These are phyloP conservation scores for Silene latifolia DNA, from an alignment of 148 eudicot species.

Conservation along the genomic window DNA sequence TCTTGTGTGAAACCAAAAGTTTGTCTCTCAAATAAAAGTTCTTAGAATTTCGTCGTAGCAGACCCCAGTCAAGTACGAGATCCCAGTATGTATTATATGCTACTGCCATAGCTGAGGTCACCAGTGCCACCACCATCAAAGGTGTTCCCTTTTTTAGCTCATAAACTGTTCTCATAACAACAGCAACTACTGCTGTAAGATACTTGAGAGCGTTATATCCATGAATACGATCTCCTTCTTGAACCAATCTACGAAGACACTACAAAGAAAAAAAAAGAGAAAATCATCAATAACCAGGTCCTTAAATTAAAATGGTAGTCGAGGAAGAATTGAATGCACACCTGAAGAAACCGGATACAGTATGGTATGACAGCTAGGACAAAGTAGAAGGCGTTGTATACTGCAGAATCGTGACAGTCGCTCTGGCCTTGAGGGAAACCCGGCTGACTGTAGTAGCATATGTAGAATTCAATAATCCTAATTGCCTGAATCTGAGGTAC, in stretches of 20 bases:
- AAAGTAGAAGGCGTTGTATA: slow-evolving; percentile 61
- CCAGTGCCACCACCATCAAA: slow-evolving; percentile 54
- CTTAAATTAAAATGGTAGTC: background rate
- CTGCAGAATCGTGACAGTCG: slow-evolving; percentile 46
- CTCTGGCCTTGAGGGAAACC: slow-evolving; percentile 32
- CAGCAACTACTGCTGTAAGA: slow-evolving; percentile 67
- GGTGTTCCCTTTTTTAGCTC: slow-evolving; percentile 36
- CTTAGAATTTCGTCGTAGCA: slow-evolving; percentile 53
- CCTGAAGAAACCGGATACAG: slow-evolving; percentile 86
- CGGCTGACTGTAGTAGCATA: slow-evolving; percentile 41
- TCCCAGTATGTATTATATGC: slow-evolving; percentile 72
- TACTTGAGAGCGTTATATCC: slow-evolving; percentile 63
- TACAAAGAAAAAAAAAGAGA: slow-evolving; percentile 22
- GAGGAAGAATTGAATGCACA: slow-evolving; percentile 14
- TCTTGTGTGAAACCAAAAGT: slow-evolving; percentile 51
- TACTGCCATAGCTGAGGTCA: slow-evolving; percentile 59
- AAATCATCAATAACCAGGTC: background rate
- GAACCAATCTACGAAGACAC: slow-evolving; percentile 71
- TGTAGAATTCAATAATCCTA: slow-evolving; percentile 52
- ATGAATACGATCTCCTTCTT: slow-evolving; percentile 50
- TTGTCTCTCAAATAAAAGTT: slow-evolving; percentile 63
- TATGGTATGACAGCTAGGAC: slow-evolving; percentile 68
- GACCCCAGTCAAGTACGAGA: slow-evolving; percentile 82
- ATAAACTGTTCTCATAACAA: slow-evolving; percentile 58
- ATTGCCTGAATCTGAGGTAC: slow-evolving; percentile 40